Base-by-base conservation (phyloP, 495 filamentous ascomycete species). In the Hyphodiscus hymeniophilus region DNA sequence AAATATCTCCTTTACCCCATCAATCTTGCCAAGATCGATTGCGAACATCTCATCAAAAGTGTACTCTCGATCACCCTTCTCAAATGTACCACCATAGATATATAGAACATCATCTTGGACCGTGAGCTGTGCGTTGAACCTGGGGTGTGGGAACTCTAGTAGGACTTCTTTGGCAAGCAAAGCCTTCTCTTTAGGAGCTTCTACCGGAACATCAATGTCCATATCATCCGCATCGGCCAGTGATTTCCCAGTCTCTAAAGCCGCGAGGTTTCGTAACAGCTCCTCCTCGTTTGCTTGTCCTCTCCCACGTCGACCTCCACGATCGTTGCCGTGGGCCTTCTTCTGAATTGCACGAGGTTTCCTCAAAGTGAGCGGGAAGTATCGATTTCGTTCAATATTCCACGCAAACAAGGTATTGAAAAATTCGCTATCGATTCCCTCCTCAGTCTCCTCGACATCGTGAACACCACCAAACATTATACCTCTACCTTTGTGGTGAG, bases 351-450 rank as follows among this genome's bases (percentile, higher is more conserved):
- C 66, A 38, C 79, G 75, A 16, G 88, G 76, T 51, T 85, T 84
- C 32, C 89, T 73, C 35, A 97, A 66, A n/a, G 66, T 67, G 39
- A 97, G 66, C 7, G 80, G 85, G 64, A 96, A 95, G 65, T 92
- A 98, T 8, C 92, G 76, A 52, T 98, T 98, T 33, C 89, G 75
- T 51, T 98, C 92, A 18, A 90, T 82, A 52, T 89, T 95, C 87
- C 89, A 97, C 16, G 87, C 86, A 57, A 81, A 91, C 16, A 96
- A 62, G 26, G 75, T 72, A 58, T 95, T 87, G 62, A 97, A 97
- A 65, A 98, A 98, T 58, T 95, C 87, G 58, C 86, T 92, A 15
- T 97, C 89, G 32, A 98, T 90, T 10, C 85, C 89, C 65, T 98
- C 92, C 59, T 98, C 92, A 52, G 75, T 94, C 59, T 94, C 76